These are phyloP conservation scores for Basidiobolus meristosporus DNA, from an alignment of 371 early-diverging fungal genomes.

Conservation along the genomic window DNA sequence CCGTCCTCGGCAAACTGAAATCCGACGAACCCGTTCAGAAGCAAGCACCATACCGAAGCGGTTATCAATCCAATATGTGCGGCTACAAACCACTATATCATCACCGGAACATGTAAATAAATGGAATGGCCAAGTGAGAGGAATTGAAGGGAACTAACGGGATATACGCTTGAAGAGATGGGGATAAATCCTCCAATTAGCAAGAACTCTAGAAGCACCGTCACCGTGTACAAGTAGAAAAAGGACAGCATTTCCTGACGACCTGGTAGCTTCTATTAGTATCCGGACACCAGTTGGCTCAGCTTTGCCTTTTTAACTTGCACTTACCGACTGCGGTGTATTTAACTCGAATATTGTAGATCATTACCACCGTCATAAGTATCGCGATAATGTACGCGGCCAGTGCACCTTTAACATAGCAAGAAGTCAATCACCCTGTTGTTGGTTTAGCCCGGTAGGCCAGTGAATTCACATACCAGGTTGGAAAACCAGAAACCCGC, in stretches of 20 bases:
- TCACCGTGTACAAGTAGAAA: conserved; percentile 82
- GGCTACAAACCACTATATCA: conserved; percentile 64
- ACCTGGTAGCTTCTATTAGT: conserved; percentile 18
- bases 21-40: conserved; percentile 87
- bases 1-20: conserved; percentile 96
- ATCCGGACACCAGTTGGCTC: background rate
- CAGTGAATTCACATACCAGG: conserved; percentile 31
- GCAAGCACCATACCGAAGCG: conserved; percentile 75
- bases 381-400: conserved; percentile 80
- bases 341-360: conserved; percentile 86
- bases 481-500: conserved; percentile 68
- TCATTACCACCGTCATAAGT: conserved; percentile 93
- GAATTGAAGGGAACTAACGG: conserved; percentile 27
- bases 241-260: conserved; percentile 94
- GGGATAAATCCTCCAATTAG: conserved; percentile 79
- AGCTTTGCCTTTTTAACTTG: background rate
- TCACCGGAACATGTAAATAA: background rate
- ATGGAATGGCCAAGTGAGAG: background rate
- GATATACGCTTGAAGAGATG: conserved; percentile 55
- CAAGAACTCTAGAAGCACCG: conserved; percentile 68
- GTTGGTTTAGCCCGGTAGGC: background rate
- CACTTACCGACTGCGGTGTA: conserved; percentile 89
- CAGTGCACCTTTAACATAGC: conserved; percentile 32
- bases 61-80: conserved; percentile 62
- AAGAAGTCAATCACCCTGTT: background rate